Base-by-base conservation (phyloP, 2,329 filamentous ascomycete species). In the Penicillium sp. region DNA sequence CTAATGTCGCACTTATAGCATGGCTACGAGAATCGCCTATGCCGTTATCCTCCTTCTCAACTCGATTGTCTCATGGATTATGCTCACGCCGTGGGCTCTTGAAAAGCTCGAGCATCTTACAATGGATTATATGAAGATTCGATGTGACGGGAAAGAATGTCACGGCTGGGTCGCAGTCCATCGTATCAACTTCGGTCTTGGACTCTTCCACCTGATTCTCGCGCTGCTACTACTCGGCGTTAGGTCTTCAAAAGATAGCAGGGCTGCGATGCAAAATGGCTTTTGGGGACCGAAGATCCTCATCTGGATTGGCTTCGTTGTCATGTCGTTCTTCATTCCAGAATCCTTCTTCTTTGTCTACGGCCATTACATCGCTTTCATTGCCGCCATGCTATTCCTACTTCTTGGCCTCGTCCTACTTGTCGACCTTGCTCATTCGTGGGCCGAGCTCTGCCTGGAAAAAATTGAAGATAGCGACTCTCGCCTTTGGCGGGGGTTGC, bases 81-180 rank as follows among this genome's bases (percentile, higher is more conserved):
- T 97, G 91, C 91, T 99, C 77, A 99, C 94, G 21, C 90, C 91
- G 53, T 99, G 94, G 94, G 94, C 94, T 33, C 90, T 99, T 70
- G 90, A 96, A 68, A 97, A 97, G 72, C 81, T 99, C 5, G 87
- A 97, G 75, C 85, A 95, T 62, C 80, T 97, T 55, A 94, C 91
- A 12, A 82, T 99, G 63, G 91, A 97, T 75, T 97, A 97, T 70
- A 92, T 99, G 78, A 91, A 91, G 67, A 96, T 99, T 69, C 88
- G 88, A 68, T 99, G 94, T 71, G 87, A 90, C 26, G 92, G 89
- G 50, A 90, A 93, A 64, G 83, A 93, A 69, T 99, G 94, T 72
- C 89, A 95, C 70, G 94, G 94, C 64, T 99, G 94, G 84, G 87
- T 97, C 48, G 94, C 94, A 6, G 93, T 97, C 43, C 93, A 99